phyloP scores from a whole-genome alignment of 2,329 filamentous ascomycete species.

The Trichocomaceae sp. region DNA sequence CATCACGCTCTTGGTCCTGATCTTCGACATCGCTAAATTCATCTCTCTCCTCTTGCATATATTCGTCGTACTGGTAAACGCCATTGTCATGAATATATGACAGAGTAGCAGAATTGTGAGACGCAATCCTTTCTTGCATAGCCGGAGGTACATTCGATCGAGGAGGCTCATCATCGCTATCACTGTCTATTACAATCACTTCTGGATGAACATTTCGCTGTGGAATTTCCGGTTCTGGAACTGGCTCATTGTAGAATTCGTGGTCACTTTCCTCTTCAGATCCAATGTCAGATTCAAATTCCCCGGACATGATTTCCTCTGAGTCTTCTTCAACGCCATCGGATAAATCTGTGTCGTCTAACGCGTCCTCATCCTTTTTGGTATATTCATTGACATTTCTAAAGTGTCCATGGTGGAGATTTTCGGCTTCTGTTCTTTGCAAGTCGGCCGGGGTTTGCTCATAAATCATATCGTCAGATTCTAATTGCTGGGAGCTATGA shows the following conservation, averaged over 20 bases:
- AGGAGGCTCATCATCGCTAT: conserved; percentile 33
- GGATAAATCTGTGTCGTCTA: conserved; percentile 13
- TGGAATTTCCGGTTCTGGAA: conserved; percentile 6
- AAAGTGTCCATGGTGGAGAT: neutral
- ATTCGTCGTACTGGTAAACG: neutral
- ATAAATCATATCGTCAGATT: conserved; percentile 1
- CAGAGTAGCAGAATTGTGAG: neutral
- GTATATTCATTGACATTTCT: conserved; percentile 9
- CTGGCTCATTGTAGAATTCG: conserved; percentile 2
- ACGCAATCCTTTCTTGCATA: neutral
- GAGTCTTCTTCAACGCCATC: conserved; percentile 15
- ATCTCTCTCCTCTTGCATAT: neutral
- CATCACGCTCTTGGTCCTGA: neutral
- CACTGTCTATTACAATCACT: conserved; percentile 38
- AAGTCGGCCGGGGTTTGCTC: neutral
- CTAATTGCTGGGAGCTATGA: neutral
- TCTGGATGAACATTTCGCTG: conserved; percentile 23
- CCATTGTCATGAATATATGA: neutral
- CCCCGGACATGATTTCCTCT: conserved; percentile 13
- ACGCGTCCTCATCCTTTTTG: conserved; percentile 15
- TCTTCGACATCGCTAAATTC: conserved; percentile 5
- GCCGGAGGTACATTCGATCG: neutral
- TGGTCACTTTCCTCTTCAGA: conserved; percentile 16
- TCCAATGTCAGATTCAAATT: conserved; percentile 13
- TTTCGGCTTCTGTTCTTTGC: neutral